These are phyloP conservation scores for Penicillium thymicola DNA, from an alignment of 2,329 filamentous ascomycete genomes.

Conservation along the genomic window DNA sequence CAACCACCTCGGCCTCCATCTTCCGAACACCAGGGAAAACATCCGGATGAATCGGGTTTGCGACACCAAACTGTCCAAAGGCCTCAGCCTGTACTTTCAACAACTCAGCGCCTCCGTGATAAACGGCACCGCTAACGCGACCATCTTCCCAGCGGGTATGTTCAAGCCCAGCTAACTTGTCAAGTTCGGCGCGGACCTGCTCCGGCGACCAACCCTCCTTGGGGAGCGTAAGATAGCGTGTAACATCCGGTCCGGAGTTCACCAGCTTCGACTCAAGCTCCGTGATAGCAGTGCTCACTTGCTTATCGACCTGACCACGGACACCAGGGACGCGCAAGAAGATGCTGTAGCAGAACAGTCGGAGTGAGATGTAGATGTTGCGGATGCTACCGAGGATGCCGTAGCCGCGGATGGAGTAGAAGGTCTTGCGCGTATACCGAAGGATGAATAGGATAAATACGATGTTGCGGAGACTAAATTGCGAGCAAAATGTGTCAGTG, in stretches of 20 bases:
- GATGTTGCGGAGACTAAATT: slow-evolving; percentile 71
- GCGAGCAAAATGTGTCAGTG: slow-evolving; percentile 1
- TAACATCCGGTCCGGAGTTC: slow-evolving; percentile 65
- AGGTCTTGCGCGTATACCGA: slow-evolving; percentile 73
- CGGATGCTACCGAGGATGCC: slow-evolving; percentile 75
- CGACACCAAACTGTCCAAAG: slow-evolving; percentile 88
- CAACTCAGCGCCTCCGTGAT: slow-evolving; percentile 83
- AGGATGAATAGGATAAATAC: slow-evolving; percentile 86
- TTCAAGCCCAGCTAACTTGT: slow-evolving; percentile 76
- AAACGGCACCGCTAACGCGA: slow-evolving; percentile 88
- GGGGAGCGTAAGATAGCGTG: slow-evolving; percentile 72
- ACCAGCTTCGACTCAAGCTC: slow-evolving; percentile 85
- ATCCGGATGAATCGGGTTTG: slow-evolving; percentile 96
- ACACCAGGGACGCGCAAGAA: slow-evolving; percentile 87
- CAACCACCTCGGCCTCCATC: slow-evolving; percentile 98
- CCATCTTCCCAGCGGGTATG: slow-evolving; percentile 98
- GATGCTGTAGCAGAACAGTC: slow-evolving; percentile 73
- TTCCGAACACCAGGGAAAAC: slow-evolving; percentile 97
- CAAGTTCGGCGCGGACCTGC: slow-evolving; percentile 73
- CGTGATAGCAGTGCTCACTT: slow-evolving; percentile 73
- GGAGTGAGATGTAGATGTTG: slow-evolving; percentile 69
- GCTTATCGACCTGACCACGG: slow-evolving; percentile 76
- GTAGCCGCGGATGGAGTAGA: slow-evolving; percentile 84
- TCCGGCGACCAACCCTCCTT: slow-evolving; percentile 80
- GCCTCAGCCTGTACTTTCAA: slow-evolving; percentile 85